A percentile compares a stretch with the other conserved stretches of the same genome.
Conservation (phyloP, 2,329 filamentous ascomycete species). For the Phaeoacremonium minimum region DNA sequence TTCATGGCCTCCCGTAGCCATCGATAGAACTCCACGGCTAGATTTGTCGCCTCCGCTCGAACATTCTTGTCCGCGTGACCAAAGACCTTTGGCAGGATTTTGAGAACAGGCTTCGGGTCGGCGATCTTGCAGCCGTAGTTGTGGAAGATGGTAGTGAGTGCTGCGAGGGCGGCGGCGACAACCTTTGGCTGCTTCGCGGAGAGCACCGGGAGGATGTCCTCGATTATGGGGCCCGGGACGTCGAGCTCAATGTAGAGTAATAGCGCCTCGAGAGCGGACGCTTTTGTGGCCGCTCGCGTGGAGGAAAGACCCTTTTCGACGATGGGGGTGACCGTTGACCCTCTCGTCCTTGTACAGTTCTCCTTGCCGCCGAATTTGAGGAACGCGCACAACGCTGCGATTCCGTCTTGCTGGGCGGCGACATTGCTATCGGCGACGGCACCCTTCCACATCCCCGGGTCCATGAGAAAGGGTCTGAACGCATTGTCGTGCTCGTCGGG, state of each 20-base stretch:
- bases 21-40: constrained; percentile 91
- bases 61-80: constrained; percentile 98
- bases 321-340: constrained; percentile 70
- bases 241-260: constrained; percentile 89
- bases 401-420: constrained; percentile 89
- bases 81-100: constrained; percentile 85
- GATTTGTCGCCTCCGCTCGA: constrained; percentile 83
- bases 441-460: constrained; percentile 83
- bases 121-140: constrained; percentile 93
- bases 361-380: constrained; percentile 85
- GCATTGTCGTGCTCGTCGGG: constrained; percentile 80
- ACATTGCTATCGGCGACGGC: constrained; percentile 94
- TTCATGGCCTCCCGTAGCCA: constrained; percentile 99
- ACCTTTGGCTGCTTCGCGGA: constrained; percentile 90
- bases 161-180: constrained; percentile 65
- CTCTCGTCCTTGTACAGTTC: constrained; percentile 72
- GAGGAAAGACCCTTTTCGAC: constrained; percentile 89
- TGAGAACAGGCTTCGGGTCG: constrained; percentile 89
- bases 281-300: constrained; percentile 82
- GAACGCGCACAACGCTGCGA: constrained; percentile 84
- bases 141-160: constrained; percentile 80
- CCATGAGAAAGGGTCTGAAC: constrained; percentile 83
- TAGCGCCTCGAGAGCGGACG: constrained; percentile 79
- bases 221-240: constrained; percentile 76
- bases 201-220: constrained; percentile 80